Conservation (phyloP, 768 basidiomycete species). For the Butyriboletus loyo region DNA sequence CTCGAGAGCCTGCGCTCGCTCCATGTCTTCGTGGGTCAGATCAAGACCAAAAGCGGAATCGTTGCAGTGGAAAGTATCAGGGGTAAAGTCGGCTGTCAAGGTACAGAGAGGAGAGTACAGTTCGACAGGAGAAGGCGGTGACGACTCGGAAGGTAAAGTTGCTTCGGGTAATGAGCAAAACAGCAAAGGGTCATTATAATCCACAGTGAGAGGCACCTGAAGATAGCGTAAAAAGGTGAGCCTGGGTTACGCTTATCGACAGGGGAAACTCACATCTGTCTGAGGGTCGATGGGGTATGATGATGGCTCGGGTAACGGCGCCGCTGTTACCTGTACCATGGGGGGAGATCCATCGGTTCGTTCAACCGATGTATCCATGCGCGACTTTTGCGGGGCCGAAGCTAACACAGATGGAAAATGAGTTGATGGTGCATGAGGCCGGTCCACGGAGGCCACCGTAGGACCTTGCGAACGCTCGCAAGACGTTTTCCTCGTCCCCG, state of each 20-base stretch:
- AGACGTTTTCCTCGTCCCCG: conserved; percentile 15
- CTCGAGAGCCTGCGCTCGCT: conserved; percentile 28
- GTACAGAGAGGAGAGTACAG: not conserved
- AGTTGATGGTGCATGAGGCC: not conserved
- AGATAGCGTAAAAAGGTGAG: not conserved
- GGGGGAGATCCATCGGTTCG: not conserved
- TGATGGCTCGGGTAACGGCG: not conserved
- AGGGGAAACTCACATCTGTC: conserved; percentile 9
- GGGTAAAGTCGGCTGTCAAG: not conserved
- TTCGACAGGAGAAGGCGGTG: conserved; percentile 1
- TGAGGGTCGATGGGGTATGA: not conserved
- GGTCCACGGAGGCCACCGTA: conserved; percentile 1
- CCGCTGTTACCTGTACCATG: not conserved
- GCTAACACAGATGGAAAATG: conserved; percentile 18
- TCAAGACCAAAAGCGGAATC: conserved; percentile 3
- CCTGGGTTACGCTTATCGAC: not conserved
- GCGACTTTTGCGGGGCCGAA: not conserved
- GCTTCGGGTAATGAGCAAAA: conserved; percentile 4
- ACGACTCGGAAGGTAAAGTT: not conserved
- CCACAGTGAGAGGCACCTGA: not conserved
- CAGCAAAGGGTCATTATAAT: not conserved
- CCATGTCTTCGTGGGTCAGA: conserved; percentile 15
- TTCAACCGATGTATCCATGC: conserved; percentile 3
- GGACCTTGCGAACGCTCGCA: conserved; percentile 11
- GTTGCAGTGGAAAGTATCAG: conserved; percentile 1